phyloP scores from a whole-genome alignment of 495 filamentous ascomycete species.

The Neurospora sp. region DNA sequence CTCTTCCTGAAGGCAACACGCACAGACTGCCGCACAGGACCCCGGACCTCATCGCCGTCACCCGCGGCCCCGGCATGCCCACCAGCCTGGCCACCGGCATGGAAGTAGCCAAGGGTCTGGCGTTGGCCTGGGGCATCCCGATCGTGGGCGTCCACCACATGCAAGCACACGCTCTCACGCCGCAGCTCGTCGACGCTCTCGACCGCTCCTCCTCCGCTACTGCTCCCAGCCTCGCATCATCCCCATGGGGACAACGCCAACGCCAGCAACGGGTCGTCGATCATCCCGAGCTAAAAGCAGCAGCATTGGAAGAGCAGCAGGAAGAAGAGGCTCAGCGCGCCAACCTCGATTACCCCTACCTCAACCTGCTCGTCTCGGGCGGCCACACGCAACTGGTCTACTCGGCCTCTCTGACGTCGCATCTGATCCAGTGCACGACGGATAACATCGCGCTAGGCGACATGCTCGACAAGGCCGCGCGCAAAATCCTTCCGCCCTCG shows the following conservation, averaged over 20 bases:
- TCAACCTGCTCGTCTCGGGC: conserved; percentile 83
- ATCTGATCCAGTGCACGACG: conserved; percentile 60
- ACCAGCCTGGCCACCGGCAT: conserved; percentile 64
- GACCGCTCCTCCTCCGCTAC: conserved; percentile 7
- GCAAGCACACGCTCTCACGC: conserved; percentile 90
- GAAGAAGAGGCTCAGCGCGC: not conserved
- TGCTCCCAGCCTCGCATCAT: not conserved
- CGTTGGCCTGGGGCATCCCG: conserved; percentile 70
- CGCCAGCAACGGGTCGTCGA: not conserved
- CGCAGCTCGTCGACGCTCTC: conserved; percentile 64
- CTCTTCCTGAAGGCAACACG: conserved; percentile 33
- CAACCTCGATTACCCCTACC: conserved; percentile 61
- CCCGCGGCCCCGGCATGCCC: conserved; percentile 82
- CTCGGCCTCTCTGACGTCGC: conserved; percentile 50
- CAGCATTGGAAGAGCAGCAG: not conserved
- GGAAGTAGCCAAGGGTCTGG: conserved; percentile 80
- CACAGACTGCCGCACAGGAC: conserved; percentile 16
- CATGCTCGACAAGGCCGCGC: conserved; percentile 72
- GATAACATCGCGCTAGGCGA: conserved; percentile 75
- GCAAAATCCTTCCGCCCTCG: conserved; percentile 53
- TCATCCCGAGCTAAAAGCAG: not conserved
- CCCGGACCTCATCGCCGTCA: conserved; percentile 77
- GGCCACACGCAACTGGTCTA: conserved; percentile 83
- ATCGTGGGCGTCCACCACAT: conserved; percentile 88
- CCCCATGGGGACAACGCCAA: not conserved